Evolutionary conservation across 1,284 basidiomycete species (phyloP), one percentile per base, ranked within the genome.

Genomic region (Amylostereum chailletii): DNA sequence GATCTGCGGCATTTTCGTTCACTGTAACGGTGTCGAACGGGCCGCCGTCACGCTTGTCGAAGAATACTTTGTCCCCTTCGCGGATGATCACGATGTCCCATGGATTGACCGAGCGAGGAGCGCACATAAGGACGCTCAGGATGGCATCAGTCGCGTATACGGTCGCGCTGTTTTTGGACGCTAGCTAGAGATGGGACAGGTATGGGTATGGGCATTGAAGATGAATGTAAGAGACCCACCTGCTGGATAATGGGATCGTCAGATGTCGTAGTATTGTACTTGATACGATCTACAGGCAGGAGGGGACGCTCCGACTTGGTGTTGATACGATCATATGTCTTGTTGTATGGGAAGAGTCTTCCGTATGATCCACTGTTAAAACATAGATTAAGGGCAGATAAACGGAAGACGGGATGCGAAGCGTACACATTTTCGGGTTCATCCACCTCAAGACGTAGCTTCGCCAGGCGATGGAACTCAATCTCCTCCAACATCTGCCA

Each of bases 21-120:
- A 99, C 96, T 19, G 94, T 97, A 52, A 98, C 86, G 48, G 89
- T 96, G 69, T 99, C 90, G 59, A 99, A 97, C 1, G 95, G 88
- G 49, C 95, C 95, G 33, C 94, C 94, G 65, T 96, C 94, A 51
- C 96, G 90, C 72, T 99, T 99, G 76, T 99, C 96, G 57, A 99
- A 82, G 77, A 92, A 99, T 29, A 99, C 71, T 66, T 88, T 91
- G 71, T 94, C 86, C 39, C 93, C 94, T 62, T 96, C 91, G 47
- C 92, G 86, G 46, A 93, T 79, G 58, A 99, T 87, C 56, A 99
- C 89, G 55, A 99, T 93, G 66, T 99, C 96, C 96, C 96, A 99
- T 29, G 96, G 95, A 71, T 98, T 95, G 53, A 97, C 90, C 10
- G 94, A 94, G 57, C 96, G 79, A 4, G 93, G 85, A 5, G 95